A percentile compares a stretch with the other conserved stretches of the same genome.
Conservation (phyloP, 2,329 filamentous ascomycete species). For the Pleurostoma richardsiae region DNA sequence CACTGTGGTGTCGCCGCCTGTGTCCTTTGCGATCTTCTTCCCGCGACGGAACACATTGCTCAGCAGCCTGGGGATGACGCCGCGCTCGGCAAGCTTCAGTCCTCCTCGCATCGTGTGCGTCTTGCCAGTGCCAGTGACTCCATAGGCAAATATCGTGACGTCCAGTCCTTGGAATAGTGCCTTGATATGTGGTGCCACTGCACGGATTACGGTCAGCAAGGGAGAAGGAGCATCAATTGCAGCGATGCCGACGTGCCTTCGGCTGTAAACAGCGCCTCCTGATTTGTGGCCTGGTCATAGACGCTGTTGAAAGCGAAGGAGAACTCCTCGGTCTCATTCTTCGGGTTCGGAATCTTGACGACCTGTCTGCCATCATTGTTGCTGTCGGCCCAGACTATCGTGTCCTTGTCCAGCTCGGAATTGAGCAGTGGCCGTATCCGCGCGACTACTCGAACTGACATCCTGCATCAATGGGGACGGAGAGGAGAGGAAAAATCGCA, state of each 20-base stretch:
- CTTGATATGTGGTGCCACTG: constrained; percentile 86
- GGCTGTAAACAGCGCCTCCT: constrained; percentile 82
- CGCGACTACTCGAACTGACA: constrained; percentile 81
- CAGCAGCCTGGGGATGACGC: constrained; percentile 80
- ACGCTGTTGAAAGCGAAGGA: constrained; percentile 94
- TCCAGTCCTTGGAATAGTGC: constrained; percentile 87
- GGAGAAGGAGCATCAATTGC: not conserved
- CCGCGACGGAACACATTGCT: constrained; percentile 81
- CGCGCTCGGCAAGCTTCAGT: constrained; percentile 77
- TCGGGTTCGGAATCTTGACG: constrained; percentile 88
- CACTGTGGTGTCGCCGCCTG: constrained; percentile 63
- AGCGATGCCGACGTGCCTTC: constrained; percentile 61
- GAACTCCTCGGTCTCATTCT: constrained; percentile 86
- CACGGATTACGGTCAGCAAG: constrained; percentile 11
- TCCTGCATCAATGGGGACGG: constrained; percentile 16
- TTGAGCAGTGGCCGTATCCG: constrained; percentile 84
- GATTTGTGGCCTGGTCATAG: constrained; percentile 73
- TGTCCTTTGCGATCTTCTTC: constrained; percentile 81
- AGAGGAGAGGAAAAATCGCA: not conserved
- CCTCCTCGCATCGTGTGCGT: constrained; percentile 95
- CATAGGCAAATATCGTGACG: constrained; percentile 88
- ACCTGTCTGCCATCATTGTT: constrained; percentile 58
- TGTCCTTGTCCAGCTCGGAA: constrained; percentile 79
- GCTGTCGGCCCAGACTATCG: constrained; percentile 69
- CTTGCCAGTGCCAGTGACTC: constrained; percentile 89